Percentiles rank a stretch among this genome's conserved stretches.
These are phyloP conservation scores for Corynespora cassiicola DNA, from an alignment of 2,329 filamentous ascomycete species.

Conservation along the genomic window DNA sequence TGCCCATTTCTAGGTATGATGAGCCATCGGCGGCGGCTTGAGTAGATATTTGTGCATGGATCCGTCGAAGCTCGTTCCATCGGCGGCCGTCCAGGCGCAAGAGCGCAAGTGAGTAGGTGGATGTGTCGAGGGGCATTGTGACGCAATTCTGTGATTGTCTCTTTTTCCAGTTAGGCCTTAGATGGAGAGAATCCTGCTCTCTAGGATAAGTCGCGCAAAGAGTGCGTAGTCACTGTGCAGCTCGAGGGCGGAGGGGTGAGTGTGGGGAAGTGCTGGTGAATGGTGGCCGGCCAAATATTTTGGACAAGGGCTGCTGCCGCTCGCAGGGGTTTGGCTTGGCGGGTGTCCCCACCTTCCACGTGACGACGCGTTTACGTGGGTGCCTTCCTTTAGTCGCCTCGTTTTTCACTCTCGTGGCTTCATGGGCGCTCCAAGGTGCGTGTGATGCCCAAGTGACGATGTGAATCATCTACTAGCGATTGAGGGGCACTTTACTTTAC, in stretches of 20 bases:
- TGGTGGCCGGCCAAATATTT: neutral
- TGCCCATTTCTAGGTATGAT: conserved; percentile 94
- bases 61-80: conserved; percentile 94
- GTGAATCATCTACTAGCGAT: no score
- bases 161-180: no score
- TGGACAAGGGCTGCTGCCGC: no score
- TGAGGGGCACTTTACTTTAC: no score
- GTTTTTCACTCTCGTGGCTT: neutral
- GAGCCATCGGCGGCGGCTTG: conserved; percentile 93
- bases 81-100: conserved; percentile 73
- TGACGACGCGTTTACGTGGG: conserved; percentile 33
- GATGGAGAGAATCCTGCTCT: no score
- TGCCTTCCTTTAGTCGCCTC: neutral
- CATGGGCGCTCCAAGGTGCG: no score
- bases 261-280: neutral
- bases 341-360: conserved; percentile 31
- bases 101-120: conserved; percentile 86
- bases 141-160: neutral
- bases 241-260: neutral
- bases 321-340: conserved; percentile 16
- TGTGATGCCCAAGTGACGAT: no score
- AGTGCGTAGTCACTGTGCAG: no score
- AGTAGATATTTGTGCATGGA: conserved; percentile 88
- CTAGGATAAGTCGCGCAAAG: no score
- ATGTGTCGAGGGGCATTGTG: conserved; percentile 91